A percentile compares a stretch with the other conserved stretches of the same genome.
Evolutionary conservation across 306 rosid species (phyloP).

Genomic region (Quercus aquifolioides): DNA sequence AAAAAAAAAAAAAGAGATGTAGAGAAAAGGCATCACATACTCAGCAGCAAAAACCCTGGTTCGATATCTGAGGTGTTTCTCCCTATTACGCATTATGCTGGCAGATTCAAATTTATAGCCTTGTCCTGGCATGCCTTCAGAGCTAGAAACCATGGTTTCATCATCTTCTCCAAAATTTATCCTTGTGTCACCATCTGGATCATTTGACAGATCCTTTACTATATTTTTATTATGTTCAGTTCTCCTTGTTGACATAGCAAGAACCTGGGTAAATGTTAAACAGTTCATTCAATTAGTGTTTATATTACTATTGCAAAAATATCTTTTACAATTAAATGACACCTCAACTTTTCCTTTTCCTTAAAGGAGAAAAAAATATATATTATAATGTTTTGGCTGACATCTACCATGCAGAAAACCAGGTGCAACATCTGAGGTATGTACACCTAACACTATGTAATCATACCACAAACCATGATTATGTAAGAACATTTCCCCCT

Average conservation of each 20-base stretch:
- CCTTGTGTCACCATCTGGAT: slow-evolving; percentile 54
- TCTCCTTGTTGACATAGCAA: slow-evolving; percentile 73
- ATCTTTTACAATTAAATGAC: not conserved
- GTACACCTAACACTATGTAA: not conserved
- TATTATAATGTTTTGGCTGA: not conserved
- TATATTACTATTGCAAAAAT: not conserved
- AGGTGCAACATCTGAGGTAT: not conserved
- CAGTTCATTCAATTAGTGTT: slow-evolving; percentile 14
- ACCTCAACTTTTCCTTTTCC: not conserved
- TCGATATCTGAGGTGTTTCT: slow-evolving; percentile 91
- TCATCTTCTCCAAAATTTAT: slow-evolving; percentile 60
- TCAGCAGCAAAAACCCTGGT: slow-evolving; percentile 97
- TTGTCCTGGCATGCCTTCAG: slow-evolving; percentile 26
- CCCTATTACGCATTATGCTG: slow-evolving; percentile 50
- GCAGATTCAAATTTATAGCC: slow-evolving; percentile 49
- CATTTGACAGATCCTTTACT: slow-evolving; percentile 48
- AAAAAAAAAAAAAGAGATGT: not conserved
- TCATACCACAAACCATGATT: not conserved
- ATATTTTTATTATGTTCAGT: slow-evolving; percentile 36
- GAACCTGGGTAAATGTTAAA: slow-evolving; percentile 57
- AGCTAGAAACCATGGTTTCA: slow-evolving; percentile 85
- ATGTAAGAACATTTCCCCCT: not conserved
- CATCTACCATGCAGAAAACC: not conserved
- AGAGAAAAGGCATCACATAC: slow-evolving; percentile 49
- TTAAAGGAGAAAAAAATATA: not conserved